Base-by-base conservation (phyloP, 495 filamentous ascomycete species). In the Penicillium bialowiezense region DNA sequence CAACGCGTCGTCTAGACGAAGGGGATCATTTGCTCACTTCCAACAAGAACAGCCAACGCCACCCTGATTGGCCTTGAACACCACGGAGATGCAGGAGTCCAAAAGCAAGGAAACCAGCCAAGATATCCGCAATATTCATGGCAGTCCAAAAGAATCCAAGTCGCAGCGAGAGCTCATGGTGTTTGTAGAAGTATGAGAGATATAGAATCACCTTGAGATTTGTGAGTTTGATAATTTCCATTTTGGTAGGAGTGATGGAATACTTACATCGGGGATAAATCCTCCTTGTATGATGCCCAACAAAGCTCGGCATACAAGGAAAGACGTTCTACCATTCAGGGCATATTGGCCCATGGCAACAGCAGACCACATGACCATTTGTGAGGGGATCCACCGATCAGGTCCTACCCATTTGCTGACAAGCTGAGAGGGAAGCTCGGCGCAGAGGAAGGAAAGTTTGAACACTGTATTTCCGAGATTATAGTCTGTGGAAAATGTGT, bases 371-470 rank as follows among this genome's bases (percentile, higher is more conserved):
- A 78, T 67, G 0, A 84, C 67, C 74, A 90, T 89, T 56, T 90
- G 86, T 8, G 80, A 67, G 0, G 88, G 87, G 36, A 92, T 87
- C 84, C 87, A 91, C 15, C 76, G 73, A 62, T 91, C 87, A 0
- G 85, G 84, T 0, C 88, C 88, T 17, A 90, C 51, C 55, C 72
- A 73, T 56, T 89, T 89, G 37, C 69, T 72, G 36, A 87, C 63
- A 1, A 88, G 69, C 55, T 88, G 85, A 0, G 83, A 85, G 0
- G 85, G 84, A 57, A 87, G 83, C 65, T 83, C 84, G 48, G 55
- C 54, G 3, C 56, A 37, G 7, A 64, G 54, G 19, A 56, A 68
- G 15, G 54, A 58, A 7, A 63, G 38, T 10, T 48, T 51, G 38
- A 59, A 67, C 3, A 64, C 41, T 1, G 56, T 67, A 29, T 67